phyloP scores from a whole-genome alignment of 2,329 filamentous ascomycete genomes.

The Ceratocystis harringtonii region DNA sequence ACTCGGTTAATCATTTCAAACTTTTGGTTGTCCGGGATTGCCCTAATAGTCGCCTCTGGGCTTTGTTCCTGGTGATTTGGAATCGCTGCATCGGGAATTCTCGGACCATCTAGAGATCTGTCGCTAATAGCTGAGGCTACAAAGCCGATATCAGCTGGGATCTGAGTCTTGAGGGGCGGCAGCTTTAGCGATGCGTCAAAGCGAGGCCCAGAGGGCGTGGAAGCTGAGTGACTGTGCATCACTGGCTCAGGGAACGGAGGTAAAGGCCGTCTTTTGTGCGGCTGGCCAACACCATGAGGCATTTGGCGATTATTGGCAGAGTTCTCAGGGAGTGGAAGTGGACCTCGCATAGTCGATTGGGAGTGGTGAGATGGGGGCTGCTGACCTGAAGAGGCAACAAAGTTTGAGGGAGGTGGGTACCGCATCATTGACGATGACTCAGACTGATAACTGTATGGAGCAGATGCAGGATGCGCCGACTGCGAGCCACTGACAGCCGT shows the following conservation, averaged over 20 bases:
- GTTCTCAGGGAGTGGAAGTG: conserved; percentile 3
- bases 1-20: conserved; percentile 63
- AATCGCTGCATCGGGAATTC: neutral
- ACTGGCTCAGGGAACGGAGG: conserved; percentile 1
- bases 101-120: conserved; percentile 12
- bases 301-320: neutral
- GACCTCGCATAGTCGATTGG: conserved; percentile 4
- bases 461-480: neutral
- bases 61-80: neutral
- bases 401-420: conserved; percentile 7
- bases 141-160: conserved; percentile 20
- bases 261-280: conserved; percentile 3
- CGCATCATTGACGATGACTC: conserved; percentile 4
- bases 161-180: conserved; percentile 37
- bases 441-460: conserved; percentile 3
- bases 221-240: neutral
- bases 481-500: neutral
- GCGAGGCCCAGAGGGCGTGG: neutral
- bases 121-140: neutral
- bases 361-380: neutral
- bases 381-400: neutral
- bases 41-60: conserved; percentile 50
- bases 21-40: conserved; percentile 59
- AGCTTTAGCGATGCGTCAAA: conserved; percentile 40
- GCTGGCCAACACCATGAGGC: neutral